Percentiles rank a stretch among this genome's conserved stretches.
Evolutionary conservation across 2,329 filamentous ascomycete species (phyloP).

Genomic region (Alternaria sp.): DNA sequence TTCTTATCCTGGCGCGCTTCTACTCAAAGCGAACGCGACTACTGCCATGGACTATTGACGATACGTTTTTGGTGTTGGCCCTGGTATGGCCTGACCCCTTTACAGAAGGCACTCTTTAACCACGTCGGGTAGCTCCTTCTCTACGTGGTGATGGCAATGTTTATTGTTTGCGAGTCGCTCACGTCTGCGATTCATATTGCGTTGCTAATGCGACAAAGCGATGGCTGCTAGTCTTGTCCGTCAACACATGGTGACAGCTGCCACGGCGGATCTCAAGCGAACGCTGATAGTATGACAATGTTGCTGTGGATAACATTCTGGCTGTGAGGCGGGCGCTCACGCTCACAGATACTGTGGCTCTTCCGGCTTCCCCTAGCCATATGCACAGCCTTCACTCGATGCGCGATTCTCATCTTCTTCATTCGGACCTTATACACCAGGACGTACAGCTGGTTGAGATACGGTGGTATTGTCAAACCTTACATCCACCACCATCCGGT

Average conservation of each 20-base stretch:
- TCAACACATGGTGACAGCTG: slow-evolving; percentile 11
- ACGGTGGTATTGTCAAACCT: slow-evolving; percentile 21
- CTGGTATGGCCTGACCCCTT: slow-evolving; percentile 16
- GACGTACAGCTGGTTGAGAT: slow-evolving; percentile 24
- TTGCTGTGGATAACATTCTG: too few species aligned
- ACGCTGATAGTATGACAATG: slow-evolving; percentile 21
- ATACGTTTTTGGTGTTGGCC: slow-evolving; percentile 28
- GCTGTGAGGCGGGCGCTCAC: slow-evolving; percentile 6
- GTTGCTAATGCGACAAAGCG: slow-evolving; percentile 19
- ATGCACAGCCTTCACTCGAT: slow-evolving; percentile 24
- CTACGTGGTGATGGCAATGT: slow-evolving; percentile 21
- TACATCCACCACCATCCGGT: not conserved
- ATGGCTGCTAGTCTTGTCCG: slow-evolving; percentile 23
- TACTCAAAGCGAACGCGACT: slow-evolving; percentile 26
- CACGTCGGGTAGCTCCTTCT: slow-evolving; percentile 17
- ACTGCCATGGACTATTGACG: slow-evolving; percentile 25
- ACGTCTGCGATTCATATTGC: not conserved
- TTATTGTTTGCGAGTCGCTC: slow-evolving; percentile 22
- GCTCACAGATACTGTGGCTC: slow-evolving; percentile 29
- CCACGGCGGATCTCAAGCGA: slow-evolving; percentile 10
- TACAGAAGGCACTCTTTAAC: not conserved
- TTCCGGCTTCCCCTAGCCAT: slow-evolving; percentile 27
- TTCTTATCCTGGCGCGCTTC: slow-evolving; percentile 28
- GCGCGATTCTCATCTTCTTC: slow-evolving; percentile 35
- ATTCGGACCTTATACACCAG: slow-evolving; percentile 32